Conservation (phyloP, 345 rosid species). For the Ailanthus altissimus region DNA sequence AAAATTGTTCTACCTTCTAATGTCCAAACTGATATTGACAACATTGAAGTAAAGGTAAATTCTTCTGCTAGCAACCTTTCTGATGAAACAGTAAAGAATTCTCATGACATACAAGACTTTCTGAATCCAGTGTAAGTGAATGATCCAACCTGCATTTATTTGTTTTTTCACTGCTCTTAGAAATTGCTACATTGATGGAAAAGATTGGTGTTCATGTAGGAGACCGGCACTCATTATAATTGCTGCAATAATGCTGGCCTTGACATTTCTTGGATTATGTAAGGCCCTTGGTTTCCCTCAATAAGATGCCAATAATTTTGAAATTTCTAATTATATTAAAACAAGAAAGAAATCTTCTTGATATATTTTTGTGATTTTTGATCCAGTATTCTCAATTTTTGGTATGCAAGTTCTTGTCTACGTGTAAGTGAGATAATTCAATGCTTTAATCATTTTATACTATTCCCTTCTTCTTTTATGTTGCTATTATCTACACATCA, state of each 20-base stretch:
- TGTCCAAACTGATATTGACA: conserved; percentile 89
- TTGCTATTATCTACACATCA: background rate
- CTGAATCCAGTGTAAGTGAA: conserved; percentile 69
- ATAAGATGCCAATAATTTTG: background rate
- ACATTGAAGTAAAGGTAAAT: conserved; percentile 55
- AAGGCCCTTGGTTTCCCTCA: conserved; percentile 31
- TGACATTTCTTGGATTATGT: conserved; percentile 83
- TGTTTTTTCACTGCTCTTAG: background rate
- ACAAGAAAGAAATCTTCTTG: background rate
- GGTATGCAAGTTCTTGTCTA: conserved; percentile 78
- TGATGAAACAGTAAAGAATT: conserved; percentile 52
- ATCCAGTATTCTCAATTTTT: conserved; percentile 71
- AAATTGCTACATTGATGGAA: conserved; percentile 4
- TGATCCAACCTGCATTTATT: background rate
- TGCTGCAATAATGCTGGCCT: conserved; percentile 74
- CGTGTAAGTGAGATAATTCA: conserved; percentile 54
- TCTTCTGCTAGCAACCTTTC: conserved; percentile 60
- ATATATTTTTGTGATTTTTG: conserved; percentile 15
- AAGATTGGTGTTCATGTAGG: conserved; percentile 46
- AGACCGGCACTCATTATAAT: conserved; percentile 60
- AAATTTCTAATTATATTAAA: background rate
- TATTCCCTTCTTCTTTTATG: background rate
- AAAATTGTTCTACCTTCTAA: conserved; percentile 67
- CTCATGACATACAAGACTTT: conserved; percentile 58
- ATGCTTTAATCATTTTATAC: background rate